phyloP scores from a whole-genome alignment of 352 stramenopile genomes.

The Pythium myriotylum region DNA sequence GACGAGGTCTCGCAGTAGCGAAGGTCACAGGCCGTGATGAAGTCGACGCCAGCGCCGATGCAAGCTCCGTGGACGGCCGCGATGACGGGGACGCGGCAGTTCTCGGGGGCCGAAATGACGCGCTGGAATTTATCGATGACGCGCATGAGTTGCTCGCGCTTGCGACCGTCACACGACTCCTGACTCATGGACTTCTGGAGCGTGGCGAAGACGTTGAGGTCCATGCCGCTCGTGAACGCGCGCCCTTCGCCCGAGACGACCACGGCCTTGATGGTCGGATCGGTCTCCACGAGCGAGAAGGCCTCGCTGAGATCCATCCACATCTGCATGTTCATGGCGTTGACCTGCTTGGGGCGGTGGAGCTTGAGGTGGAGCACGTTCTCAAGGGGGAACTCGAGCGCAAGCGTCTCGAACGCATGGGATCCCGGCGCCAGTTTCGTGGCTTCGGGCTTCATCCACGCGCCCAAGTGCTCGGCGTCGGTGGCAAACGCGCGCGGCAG shows the following conservation, averaged over 20 bases:
- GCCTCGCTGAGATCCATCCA: conserved; percentile 77
- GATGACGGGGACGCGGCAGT: conserved; percentile 85
- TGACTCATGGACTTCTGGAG: conserved; percentile 65
- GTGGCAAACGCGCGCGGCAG: conserved; percentile 27
- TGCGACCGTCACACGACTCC: conserved; percentile 76
- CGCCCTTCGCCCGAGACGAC: conserved; percentile 80
- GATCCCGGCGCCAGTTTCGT: conserved; percentile 38
- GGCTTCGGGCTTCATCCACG: conserved; percentile 58
- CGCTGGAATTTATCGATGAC: conserved; percentile 85
- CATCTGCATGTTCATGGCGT: conserved; percentile 91
- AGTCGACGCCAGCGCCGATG: conserved; percentile 87
- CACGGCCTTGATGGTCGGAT: conserved; percentile 71
- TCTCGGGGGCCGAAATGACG: conserved; percentile 83
- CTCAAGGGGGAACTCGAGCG: conserved; percentile 36
- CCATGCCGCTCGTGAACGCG: conserved; percentile 89
- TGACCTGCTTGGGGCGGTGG: conserved; percentile 80
- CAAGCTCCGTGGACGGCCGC: conserved; percentile 78
- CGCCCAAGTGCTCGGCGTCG: conserved; percentile 49
- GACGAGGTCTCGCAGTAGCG: conserved; percentile 84
- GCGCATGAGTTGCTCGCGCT: conserved; percentile 77
- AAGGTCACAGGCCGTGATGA: conserved; percentile 87
- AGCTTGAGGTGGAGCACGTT: conserved; percentile 82
- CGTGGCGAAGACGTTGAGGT: conserved; percentile 82
- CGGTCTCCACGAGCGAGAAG: conserved; percentile 69
- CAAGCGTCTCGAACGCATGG: conserved; percentile 62